These are phyloP conservation scores for Linum usitatissimum DNA, from an alignment of 345 rosid species.

Conservation along the genomic window DNA sequence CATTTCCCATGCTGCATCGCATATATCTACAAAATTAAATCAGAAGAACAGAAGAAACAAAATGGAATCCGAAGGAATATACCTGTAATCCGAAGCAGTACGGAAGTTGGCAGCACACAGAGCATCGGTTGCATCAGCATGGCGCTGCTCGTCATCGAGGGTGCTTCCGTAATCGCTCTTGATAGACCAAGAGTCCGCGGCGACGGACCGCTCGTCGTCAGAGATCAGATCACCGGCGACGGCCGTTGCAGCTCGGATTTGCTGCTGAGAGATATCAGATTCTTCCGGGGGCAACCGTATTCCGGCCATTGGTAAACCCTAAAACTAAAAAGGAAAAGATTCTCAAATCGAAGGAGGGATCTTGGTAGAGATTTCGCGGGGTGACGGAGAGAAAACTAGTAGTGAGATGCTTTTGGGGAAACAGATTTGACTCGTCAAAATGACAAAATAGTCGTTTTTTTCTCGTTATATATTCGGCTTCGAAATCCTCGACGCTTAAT, in stretches of 20 bases:
- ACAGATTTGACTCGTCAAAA: neutral
- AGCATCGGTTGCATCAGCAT: constrained; percentile 87
- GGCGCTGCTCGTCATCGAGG: constrained; percentile 96
- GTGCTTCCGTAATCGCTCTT: constrained; percentile 98
- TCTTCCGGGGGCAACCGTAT: constrained; percentile 21
- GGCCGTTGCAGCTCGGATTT: constrained; percentile 6
- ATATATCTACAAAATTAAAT: too few relatives aligned
- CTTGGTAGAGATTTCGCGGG: neutral
- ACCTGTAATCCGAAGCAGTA: constrained; percentile 77
- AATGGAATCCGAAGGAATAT: neutral
- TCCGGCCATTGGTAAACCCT: constrained; percentile 14
- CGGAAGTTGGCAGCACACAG: constrained; percentile 67
- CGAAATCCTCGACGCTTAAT: too few relatives aligned
- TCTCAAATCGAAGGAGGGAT: neutral
- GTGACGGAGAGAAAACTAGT: neutral
- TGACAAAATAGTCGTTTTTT: too few relatives aligned
- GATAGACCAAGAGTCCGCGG: constrained; percentile 98
- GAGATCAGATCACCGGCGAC: constrained; percentile 49
- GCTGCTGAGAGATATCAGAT: constrained; percentile 15
- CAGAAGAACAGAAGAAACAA: neutral
- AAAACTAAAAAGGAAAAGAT: neutral
- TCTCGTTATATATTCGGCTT: too few relatives aligned
- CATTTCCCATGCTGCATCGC: neutral
- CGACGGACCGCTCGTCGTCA: constrained; percentile 94
- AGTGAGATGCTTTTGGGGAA: neutral